Evolutionary conservation across 2,329 filamentous ascomycete species (phyloP), one percentile per base, ranked within the genome.

Genomic region (Phyllosticta citribraziliensis): DNA sequence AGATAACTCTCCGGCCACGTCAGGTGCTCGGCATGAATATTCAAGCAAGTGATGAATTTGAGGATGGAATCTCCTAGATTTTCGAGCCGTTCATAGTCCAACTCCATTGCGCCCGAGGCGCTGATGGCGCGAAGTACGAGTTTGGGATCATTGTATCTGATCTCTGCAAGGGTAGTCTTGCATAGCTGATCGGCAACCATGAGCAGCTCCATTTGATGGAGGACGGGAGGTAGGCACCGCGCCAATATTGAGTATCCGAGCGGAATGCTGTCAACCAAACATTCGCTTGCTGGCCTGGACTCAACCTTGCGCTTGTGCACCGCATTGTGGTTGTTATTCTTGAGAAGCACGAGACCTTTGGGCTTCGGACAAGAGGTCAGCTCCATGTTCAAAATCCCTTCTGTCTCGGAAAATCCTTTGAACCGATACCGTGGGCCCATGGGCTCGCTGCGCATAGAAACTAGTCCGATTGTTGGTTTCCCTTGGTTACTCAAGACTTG

Each of bases 41-140:
- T 86, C 1, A 90, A 71, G 0, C 85, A 84, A 0, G 88, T 80
- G 55, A 83, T 84, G 61, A 87, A 83, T 68, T 97, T 97, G 47
- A 97, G 78, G 1, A 96, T 79, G 0, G 85, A 85, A 68, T 97
- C 93, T 0, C 94, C 94, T 0, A 97, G 76, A 66, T 95, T 95
- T 70, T 97, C 94, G 0, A 96, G 77, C 2, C 88, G 80, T 67
- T 97, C 88, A 69, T 97, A 97, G 65, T 96, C 82, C 0, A 79
- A 80, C 55, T 86, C 84, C 2, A 73, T 69, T 0, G 89, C 84
- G 1, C 78, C 79, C 0, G 86, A 83, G 0, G 89, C 78, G 57
- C 82, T 88, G 56, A 95, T 86, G 1, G 92, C 91, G 10, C 84
- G 85, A 1, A 85, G 70, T 0, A 95, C 69, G 35, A 88, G 75